These are phyloP conservation scores for Teunomyces stri DNA, from an alignment of 805 yeast species.

Conservation along the genomic window DNA sequence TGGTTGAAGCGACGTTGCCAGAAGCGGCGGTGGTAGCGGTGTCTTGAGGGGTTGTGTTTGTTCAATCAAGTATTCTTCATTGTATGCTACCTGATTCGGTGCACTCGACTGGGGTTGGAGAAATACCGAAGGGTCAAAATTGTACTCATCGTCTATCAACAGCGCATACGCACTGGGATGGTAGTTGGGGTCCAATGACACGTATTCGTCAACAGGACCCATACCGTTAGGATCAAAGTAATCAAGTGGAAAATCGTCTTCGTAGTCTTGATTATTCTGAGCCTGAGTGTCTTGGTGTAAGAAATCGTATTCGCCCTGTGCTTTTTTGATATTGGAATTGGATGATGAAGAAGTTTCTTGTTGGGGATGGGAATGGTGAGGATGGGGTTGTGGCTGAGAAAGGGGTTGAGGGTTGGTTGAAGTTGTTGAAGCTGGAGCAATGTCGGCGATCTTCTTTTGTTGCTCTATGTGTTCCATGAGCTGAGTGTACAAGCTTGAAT, in stretches of 20 bases:
- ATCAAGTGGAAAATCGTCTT: conserved; percentile 72
- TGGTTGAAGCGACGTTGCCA: conserved; percentile 6
- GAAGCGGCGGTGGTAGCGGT: conserved; percentile 12
- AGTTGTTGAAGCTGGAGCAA: neutral
- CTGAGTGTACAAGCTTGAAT: conserved; percentile 53
- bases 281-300: conserved; percentile 20
- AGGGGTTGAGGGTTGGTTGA: neutral
- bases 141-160: conserved; percentile 16
- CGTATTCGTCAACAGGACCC: conserved; percentile 21
- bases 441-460: conserved; percentile 14
- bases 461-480: conserved; percentile 43
- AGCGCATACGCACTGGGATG: conserved; percentile 11
- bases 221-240: conserved; percentile 51
- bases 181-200: conserved; percentile 21
- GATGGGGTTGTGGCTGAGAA: conserved; percentile 8
- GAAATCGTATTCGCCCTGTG: conserved; percentile 13
- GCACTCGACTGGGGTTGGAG: conserved; percentile 10
- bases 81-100: conserved; percentile 34
- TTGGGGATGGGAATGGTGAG: conserved; percentile 4
- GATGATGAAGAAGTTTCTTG: neutral
- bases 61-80: conserved; percentile 50
- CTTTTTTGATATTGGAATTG: neutral
- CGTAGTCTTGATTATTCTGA: conserved; percentile 34
- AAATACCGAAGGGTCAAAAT: conserved; percentile 20
- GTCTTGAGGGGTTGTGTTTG: conserved; percentile 48